Evolutionary conservation across 2,329 filamentous ascomycete species (phyloP).

Genomic region (Sarocladium kiliense): DNA sequence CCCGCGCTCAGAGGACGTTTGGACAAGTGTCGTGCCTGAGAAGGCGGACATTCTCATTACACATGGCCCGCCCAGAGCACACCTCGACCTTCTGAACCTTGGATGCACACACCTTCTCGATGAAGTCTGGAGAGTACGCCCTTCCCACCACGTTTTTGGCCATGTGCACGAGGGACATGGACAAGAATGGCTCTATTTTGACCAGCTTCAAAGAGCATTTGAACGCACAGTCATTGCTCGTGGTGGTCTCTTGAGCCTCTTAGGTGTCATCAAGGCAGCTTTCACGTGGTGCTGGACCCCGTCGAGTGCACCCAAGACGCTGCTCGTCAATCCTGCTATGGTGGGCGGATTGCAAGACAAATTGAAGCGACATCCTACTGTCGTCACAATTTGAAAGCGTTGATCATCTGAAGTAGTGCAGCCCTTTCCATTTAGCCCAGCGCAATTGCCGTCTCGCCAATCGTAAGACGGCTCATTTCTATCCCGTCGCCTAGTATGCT

Average conservation of each 20-base stretch:
- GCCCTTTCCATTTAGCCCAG: no score
- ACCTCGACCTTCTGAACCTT: constrained; percentile 27
- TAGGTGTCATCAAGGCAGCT: neutral
- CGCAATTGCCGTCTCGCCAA: no score
- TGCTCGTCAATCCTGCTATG: constrained; percentile 10
- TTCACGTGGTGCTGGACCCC: neutral
- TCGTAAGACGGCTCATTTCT: no score
- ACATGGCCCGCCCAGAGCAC: constrained; percentile 29
- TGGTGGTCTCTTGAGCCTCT: constrained; percentile 5
- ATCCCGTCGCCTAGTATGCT: no score
- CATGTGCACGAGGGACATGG: constrained; percentile 57
- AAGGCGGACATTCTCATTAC: constrained; percentile 32
- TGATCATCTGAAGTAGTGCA: no score
- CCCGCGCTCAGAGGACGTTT: constrained; percentile 21
- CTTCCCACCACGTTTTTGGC: constrained; percentile 58
- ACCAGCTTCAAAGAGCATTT: constrained; percentile 14
- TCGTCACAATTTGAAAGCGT: neutral
- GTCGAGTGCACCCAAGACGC: neutral
- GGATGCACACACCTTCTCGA: constrained; percentile 29
- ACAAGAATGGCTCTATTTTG: constrained; percentile 23
- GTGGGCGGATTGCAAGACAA: constrained; percentile 4
- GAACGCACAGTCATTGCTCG: constrained; percentile 2
- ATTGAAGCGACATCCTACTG: neutral
- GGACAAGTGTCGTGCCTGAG: constrained; percentile 18
- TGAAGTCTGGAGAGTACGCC: constrained; percentile 49